Conservation (phyloP, 108 stramenopile genomes). For the Cyclotella baltica region DNA sequence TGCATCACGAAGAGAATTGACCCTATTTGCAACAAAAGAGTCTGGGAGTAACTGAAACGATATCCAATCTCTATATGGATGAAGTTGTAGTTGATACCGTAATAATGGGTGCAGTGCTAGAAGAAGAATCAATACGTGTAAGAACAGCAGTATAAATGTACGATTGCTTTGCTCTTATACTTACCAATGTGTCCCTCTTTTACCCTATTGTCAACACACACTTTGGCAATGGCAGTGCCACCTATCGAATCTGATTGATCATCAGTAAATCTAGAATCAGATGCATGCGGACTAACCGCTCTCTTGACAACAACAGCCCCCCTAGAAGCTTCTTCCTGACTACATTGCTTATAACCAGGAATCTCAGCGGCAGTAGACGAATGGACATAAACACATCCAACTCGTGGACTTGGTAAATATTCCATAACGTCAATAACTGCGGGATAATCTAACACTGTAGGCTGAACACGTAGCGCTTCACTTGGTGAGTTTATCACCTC, state of each 20-base stretch:
- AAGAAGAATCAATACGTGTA: not conserved
- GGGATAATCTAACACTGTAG: conserved; percentile 18
- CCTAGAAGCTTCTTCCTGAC: conserved; percentile 19
- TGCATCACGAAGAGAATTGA: not conserved
- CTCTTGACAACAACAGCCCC: conserved; percentile 25
- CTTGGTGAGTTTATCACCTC: conserved; percentile 20
- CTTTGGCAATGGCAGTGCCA: conserved; percentile 27
- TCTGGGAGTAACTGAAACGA: conserved; percentile 39
- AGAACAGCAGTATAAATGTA: not conserved
- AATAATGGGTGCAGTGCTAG: conserved; percentile 34
- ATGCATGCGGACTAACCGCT: conserved; percentile 5
- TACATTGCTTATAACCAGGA: conserved; percentile 40
- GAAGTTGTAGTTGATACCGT: conserved; percentile 42
- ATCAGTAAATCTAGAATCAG: not conserved
- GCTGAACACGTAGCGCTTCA: conserved; percentile 41
- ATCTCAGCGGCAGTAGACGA: conserved; percentile 34
- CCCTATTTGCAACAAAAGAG: conserved; percentile 25
- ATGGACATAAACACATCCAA: conserved; percentile 34
- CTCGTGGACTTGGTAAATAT: conserved; percentile 21
- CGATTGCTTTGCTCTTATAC: not conserved
- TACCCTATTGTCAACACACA: conserved; percentile 24
- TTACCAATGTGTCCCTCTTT: conserved; percentile 41
- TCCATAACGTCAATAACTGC: not conserved
- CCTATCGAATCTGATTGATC: not conserved
- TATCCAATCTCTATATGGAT: conserved; percentile 36